A percentile compares a stretch with the other conserved stretches of the same genome.
phyloP scores from a whole-genome alignment of 2,329 filamentous ascomycete species.

The Blastomyces silverae region DNA sequence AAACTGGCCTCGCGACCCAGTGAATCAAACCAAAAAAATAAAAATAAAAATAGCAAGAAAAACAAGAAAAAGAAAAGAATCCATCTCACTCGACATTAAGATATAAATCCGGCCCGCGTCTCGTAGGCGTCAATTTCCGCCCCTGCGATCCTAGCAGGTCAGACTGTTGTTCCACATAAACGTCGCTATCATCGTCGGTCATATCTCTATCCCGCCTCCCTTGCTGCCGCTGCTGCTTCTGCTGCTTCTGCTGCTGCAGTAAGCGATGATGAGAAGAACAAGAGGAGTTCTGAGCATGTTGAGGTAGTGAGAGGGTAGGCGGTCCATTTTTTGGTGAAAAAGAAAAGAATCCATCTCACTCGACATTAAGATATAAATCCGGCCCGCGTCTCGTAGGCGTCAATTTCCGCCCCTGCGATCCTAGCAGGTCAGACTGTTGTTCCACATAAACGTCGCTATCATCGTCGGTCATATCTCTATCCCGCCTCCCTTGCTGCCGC shows the following conservation, averaged over 20 bases:
- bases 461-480: neutral
- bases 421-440: slow-evolving; percentile 14
- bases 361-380: slow-evolving; percentile 32
- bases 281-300: too few species aligned
- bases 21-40: neutral
- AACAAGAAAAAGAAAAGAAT: neutral
- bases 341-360: slow-evolving; percentile 20
- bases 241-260: too few species aligned
- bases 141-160: slow-evolving; percentile 23
- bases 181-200: neutral
- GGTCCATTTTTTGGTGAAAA: too few species aligned
- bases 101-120: slow-evolving; percentile 30
- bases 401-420: slow-evolving; percentile 28
- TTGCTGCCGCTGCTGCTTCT: neutral
- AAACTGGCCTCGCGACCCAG: neutral
- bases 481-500: neutral
- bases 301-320: too few species aligned
- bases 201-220: neutral
- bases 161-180: neutral
- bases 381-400: slow-evolving; percentile 29
- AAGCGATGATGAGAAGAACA: too few species aligned
- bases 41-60: neutral
- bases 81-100: slow-evolving; percentile 28
- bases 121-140: slow-evolving; percentile 31
- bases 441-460: neutral